Evolutionary conservation across 371 early-diverging fungal genomes (phyloP).

Genomic region (Rhizopus sp.): DNA sequence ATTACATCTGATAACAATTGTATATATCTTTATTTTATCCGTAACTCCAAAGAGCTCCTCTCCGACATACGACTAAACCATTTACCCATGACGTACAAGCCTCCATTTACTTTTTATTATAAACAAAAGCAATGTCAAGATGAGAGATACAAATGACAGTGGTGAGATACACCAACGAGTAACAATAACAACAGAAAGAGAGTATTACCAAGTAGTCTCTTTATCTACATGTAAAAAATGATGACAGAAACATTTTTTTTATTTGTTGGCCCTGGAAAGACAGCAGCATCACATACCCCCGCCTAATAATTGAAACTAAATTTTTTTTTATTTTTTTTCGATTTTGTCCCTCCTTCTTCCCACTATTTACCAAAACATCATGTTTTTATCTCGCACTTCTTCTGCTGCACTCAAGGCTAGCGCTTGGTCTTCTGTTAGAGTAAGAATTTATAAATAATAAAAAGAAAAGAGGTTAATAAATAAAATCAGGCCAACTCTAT

Average conservation of each 20-base stretch:
- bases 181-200: background rate
- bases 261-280: slow-evolving; percentile 7
- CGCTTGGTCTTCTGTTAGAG: slow-evolving; percentile 35
- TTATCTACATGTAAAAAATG: background rate
- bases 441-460: slow-evolving; percentile 9
- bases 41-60: no score
- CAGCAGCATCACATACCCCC: slow-evolving; percentile 18
- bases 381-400: slow-evolving; percentile 40
- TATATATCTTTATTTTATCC: no score
- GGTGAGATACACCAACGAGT: no score
- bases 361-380: slow-evolving; percentile 19
- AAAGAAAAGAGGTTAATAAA: background rate
- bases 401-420: slow-evolving; percentile 36
- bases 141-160: no score
- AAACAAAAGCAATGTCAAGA: no score
- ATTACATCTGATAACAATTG: no score
- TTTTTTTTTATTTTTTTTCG: slow-evolving; percentile 21
- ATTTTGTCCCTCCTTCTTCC: slow-evolving; percentile 24
- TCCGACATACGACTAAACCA: slow-evolving; percentile 6
- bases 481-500: slow-evolving; percentile 38
- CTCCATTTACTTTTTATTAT: background rate
- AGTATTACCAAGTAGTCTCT: background rate
- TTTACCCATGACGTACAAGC: background rate
- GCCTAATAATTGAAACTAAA: slow-evolving; percentile 19
- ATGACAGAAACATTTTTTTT: background rate